Conservation (phyloP, 805 yeast genomes). For the Suhomyces sp. region DNA sequence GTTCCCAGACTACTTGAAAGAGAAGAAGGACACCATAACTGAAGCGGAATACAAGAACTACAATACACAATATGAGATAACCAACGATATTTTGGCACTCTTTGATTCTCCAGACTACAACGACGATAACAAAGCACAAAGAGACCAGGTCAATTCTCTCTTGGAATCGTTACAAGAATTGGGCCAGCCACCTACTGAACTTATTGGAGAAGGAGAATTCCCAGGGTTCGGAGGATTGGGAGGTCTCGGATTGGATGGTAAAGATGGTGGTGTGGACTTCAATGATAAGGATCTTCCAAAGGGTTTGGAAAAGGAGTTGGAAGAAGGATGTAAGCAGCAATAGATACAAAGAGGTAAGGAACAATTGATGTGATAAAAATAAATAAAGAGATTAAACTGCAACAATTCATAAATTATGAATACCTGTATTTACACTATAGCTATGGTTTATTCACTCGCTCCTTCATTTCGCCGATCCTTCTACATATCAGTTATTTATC, state of each 20-base stretch:
- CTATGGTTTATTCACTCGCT: no score
- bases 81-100: constrained; percentile 57
- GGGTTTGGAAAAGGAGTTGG: constrained; percentile 51
- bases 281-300: constrained; percentile 54
- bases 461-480: no score
- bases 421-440: no score
- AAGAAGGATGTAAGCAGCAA: constrained; percentile 55
- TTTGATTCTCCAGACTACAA: constrained; percentile 67
- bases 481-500: no score
- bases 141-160: constrained; percentile 53
- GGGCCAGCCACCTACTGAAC: constrained; percentile 79
- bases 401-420: no score
- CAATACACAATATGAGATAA: constrained; percentile 59
- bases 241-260: constrained; percentile 31
- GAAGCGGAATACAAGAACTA: constrained; percentile 54
- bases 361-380: not conserved
- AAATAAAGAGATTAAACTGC: no score
- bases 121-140: constrained; percentile 45
- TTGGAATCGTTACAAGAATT: constrained; percentile 70
- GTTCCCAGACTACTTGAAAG: constrained; percentile 68
- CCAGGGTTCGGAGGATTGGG: constrained; percentile 46
- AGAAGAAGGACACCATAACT: constrained; percentile 45
- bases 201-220: constrained; percentile 58
- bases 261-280: constrained; percentile 42
- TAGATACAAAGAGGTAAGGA: constrained; percentile 2